These are phyloP conservation scores for Cyphellophora europaea DNA, from an alignment of 2,329 filamentous ascomycete species.

Conservation along the genomic window DNA sequence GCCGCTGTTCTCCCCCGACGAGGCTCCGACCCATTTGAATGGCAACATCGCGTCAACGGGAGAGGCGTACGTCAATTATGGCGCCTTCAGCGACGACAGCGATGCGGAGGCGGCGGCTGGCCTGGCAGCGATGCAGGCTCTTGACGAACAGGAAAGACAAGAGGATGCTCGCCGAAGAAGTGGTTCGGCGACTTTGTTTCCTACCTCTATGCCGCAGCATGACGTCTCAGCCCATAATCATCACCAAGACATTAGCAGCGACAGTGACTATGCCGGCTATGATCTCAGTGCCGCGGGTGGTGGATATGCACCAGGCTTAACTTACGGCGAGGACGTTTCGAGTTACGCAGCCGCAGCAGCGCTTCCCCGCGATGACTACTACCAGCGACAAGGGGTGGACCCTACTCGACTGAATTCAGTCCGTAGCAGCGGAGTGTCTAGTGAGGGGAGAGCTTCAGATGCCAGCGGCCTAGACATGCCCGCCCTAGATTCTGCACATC, in stretches of 20 bases:
- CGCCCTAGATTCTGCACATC: slow-evolving; percentile 46
- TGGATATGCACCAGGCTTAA: slow-evolving; percentile 54
- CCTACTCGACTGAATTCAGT: slow-evolving; percentile 17
- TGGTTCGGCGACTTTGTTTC: slow-evolving; percentile 21
- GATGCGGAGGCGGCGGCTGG: slow-evolving; percentile 83
- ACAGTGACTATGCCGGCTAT: slow-evolving; percentile 62
- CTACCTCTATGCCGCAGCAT: slow-evolving; percentile 27
- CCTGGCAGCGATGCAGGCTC: slow-evolving; percentile 71
- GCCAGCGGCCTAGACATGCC: slow-evolving; percentile 26
- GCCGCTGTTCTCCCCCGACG: slow-evolving; percentile 29
- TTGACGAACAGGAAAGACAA: slow-evolving; percentile 64
- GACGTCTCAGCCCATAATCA: slow-evolving; percentile 24
- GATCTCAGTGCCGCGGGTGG: slow-evolving; percentile 69
- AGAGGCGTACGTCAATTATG: slow-evolving; percentile 36
- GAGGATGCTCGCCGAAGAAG: slow-evolving; percentile 48
- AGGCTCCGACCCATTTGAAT: slow-evolving; percentile 40
- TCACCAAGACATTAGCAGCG: slow-evolving; percentile 45
- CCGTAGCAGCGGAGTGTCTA: slow-evolving; percentile 19
- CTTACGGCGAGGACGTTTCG: slow-evolving; percentile 44
- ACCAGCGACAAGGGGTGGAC: slow-evolving; percentile 10
- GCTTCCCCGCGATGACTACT: slow-evolving; percentile 12
- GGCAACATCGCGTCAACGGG: slow-evolving; percentile 37
- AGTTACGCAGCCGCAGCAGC: slow-evolving; percentile 14
- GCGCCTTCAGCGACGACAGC: slow-evolving; percentile 60
- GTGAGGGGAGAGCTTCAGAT: slow-evolving; percentile 18